Evolutionary conservation across 371 early-diverging fungal species (phyloP).

Genomic region (Basidiobolus heterosporus): DNA sequence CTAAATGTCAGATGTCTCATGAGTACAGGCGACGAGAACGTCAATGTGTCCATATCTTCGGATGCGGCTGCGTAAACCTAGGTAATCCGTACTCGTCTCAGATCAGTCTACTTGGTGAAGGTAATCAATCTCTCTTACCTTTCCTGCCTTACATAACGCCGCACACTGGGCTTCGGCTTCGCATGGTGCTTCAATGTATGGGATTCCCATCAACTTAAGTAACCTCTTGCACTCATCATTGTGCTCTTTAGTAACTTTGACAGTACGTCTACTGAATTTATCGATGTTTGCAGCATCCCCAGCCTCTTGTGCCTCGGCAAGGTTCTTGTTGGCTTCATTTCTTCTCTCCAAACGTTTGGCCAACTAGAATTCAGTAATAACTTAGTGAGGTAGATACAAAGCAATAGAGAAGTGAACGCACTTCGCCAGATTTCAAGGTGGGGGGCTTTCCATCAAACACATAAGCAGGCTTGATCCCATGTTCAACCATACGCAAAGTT

Average conservation of each 20-base stretch:
- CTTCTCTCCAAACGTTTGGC: conserved; percentile 67
- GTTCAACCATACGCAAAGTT: conserved; percentile 95
- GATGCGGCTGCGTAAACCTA: conserved; percentile 92
- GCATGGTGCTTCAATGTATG: conserved; percentile 91
- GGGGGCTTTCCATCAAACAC: conserved; percentile 99
- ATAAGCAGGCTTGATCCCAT: conserved; percentile 94
- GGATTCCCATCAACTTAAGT: conserved; percentile 92
- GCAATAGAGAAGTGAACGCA: conserved; percentile 12
- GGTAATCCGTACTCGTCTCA: too few relatives aligned
- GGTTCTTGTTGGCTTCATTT: neutral
- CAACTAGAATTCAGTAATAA: too few relatives aligned
- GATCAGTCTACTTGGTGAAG: too few relatives aligned
- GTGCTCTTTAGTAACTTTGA: conserved; percentile 89
- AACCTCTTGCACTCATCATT: conserved; percentile 89
- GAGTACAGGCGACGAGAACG: conserved; percentile 86
- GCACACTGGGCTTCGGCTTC: conserved; percentile 99
- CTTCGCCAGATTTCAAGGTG: conserved; percentile 82
- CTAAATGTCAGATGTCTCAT: conserved; percentile 92
- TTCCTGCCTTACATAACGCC: conserved; percentile 71
- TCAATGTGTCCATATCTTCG: conserved; percentile 99
- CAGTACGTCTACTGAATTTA: conserved; percentile 81
- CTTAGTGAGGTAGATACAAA: conserved; percentile 24
- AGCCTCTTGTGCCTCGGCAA: neutral
- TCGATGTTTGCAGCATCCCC: conserved; percentile 72
- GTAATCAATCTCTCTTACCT: conserved; percentile 22